Evolutionary conservation across 176 grass and related monocot species (phyloP), one percentile per base, ranked within the genome.

Genomic region (Saccharum spontaneum): DNA sequence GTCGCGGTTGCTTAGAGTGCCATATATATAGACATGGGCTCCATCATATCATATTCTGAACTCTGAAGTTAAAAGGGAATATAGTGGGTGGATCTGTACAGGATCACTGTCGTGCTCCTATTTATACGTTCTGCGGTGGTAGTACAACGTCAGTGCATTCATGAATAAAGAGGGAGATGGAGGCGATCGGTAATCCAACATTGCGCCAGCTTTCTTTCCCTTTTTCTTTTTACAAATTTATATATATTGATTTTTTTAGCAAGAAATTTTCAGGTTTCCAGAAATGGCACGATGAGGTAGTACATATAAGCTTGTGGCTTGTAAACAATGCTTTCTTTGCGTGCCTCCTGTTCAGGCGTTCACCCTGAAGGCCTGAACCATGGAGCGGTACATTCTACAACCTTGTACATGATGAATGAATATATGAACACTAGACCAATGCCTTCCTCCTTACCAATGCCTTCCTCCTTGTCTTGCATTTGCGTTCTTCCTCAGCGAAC

Each of bases 41-140:
- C 38, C 38, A 30, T 66, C 85, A 74, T 75, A 34, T 66, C 85
- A 75, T 75, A 34, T 74, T 75, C 30, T 75, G 14, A 20, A 20
- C 6, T 66, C 17, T n/a, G 39, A 73, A 80, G 10, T 81, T 6
- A 44, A 75, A 57, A 75, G n/a, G 44, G 77, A 44, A 34, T 54
- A 67, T 16, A 41, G 69, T 75, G 22, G 43, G 60, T 82, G 36
- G 33, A 81, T 81, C 78, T 44, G 13, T 6, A 9, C 34, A 75
- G 69, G 70, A 54, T 75, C 63, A 44, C 43, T 67, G 23, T 18
- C 16, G 45, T 34, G 78, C 16, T 68, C 59, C 16, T 55, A 59
- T 57, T 78, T 54, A 24, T 9, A 14, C 18, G 18, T 81, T 49
- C 45, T 1, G 3, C 44, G 7, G 69, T 24, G 16, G 26, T 18